phyloP scores from a whole-genome alignment of 73 alveolate species.

The Stentor coeruleus region DNA sequence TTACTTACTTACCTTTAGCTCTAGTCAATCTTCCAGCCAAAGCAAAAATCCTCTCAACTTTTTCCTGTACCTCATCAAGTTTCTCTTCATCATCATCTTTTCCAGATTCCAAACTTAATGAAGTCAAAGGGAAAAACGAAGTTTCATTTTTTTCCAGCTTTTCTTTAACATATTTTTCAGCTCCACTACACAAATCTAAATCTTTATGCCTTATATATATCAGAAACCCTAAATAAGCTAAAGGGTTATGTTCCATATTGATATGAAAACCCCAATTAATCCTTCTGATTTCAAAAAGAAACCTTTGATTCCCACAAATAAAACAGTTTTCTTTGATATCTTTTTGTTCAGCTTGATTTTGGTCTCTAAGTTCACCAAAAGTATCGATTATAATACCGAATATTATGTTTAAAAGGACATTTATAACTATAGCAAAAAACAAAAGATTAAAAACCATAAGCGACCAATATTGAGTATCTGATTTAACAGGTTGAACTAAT shows the following conservation, averaged over 20 bases:
- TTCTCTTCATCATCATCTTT: not conserved
- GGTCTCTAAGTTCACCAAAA: conserved; percentile 69
- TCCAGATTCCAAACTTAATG: not conserved
- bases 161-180: conserved; percentile 48
- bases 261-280: conserved; percentile 38
- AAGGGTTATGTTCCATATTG: conserved; percentile 50
- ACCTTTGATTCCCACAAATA: conserved; percentile 74
- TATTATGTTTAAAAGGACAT: conserved; percentile 66
- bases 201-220: conserved; percentile 35
- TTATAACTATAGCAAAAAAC: conserved; percentile 64
- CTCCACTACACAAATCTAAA: conserved; percentile 39
- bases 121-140: conserved; percentile 39
- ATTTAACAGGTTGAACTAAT: not conserved
- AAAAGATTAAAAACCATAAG: conserved; percentile 69
- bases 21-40: too few species aligned
- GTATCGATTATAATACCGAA: conserved; percentile 80
- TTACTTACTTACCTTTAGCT: too few species aligned
- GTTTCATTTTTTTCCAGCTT: conserved; percentile 26
- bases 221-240: conserved; percentile 53
- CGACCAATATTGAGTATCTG: conserved; percentile 44
- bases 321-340: conserved; percentile 75
- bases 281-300: conserved; percentile 62
- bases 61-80: not conserved
- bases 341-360: conserved; percentile 42
- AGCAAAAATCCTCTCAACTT: not conserved